Base-by-base conservation (phyloP, 495 filamentous ascomycete genomes). In the Collariella sp. region DNA sequence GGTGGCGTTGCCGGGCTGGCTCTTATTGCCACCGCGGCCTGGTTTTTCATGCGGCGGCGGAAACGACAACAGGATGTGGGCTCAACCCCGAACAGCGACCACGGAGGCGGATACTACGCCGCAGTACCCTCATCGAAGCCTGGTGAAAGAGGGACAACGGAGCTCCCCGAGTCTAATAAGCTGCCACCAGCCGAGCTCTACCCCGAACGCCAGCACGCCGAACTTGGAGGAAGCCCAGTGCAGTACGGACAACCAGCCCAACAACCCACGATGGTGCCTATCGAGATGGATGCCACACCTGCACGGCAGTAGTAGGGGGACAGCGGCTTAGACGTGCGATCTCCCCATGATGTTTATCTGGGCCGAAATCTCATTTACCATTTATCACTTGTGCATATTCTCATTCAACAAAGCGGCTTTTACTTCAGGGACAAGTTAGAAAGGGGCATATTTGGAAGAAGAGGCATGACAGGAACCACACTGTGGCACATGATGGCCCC, bases 1-100 rank as follows among this genome's bases (percentile, higher is more conserved):
- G 54, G 54, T 0, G 54, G 54, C 18, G 9, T 56, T 12, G 54
- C 47, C 40, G 46, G 15, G 1, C 3, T 56, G 2, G 54, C 54
- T 11, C 3, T 56, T 19, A 26, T 56, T 9, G 46, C 4, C 11
- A 19, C 12, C 10, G 33, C 16, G 2, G 40, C 18, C 15, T 56
- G 54, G 54, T 13, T 56, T 2, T 12, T 56, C 22, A 20, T 50
- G 9, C 46, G 54, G 2, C 40, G 47, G 16, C 38, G 40, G 26
- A 33, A 24, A 16, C 40, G 35, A 1, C 31, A 34, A 12, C 35
- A 38, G 35, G 3, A 38, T 13, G 5, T 13, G 5, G 15, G 15
- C 11, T 12, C 15, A 38, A 38, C 35, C 11, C 11, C 10, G 3
- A 12, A n/a, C 4, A 38, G 2, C 5, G 24, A 18, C 6, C 10